Conservation (phyloP, 1,139 yeast species). For the Kurtzmaniella quercitrusa region DNA sequence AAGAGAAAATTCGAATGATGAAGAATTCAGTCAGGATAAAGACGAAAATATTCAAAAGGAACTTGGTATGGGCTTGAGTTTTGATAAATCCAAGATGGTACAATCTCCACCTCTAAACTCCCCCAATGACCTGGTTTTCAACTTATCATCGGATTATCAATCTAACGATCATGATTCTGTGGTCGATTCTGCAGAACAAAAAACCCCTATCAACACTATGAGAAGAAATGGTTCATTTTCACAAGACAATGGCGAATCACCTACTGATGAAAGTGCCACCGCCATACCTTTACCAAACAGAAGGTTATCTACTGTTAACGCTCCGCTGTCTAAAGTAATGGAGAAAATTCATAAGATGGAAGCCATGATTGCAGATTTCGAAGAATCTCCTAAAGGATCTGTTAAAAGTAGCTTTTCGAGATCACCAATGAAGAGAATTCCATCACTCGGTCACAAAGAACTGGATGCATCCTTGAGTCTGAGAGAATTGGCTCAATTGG, state of each 20-base stretch:
- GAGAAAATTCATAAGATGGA: slow-evolving; percentile 28
- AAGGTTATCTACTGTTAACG: slow-evolving; percentile 10
- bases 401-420: not conserved
- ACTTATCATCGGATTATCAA: not conserved
- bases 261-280: not conserved
- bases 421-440: slow-evolving; percentile 5
- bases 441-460: slow-evolving; percentile 10
- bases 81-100: too few species aligned
- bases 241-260: not conserved
- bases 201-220: not conserved
- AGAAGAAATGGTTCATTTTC: not conserved
- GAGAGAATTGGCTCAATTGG: slow-evolving; percentile 1
- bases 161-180: not conserved
- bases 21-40: slow-evolving; percentile 9
- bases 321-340: slow-evolving; percentile 17
- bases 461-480: slow-evolving; percentile 13
- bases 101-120: not conserved
- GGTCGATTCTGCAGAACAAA: not conserved
- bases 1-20: slow-evolving; percentile 4
- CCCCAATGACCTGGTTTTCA: not conserved
- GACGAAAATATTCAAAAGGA: slow-evolving; percentile 10
- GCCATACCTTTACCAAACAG: slow-evolving; percentile 15
- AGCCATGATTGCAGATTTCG: slow-evolving; percentile 11
- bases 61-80: slow-evolving; percentile 7
- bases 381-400: slow-evolving; percentile 1